These are phyloP conservation scores for Biscutella laevigata DNA, from an alignment of 441 rosid species.

Conservation along the genomic window DNA sequence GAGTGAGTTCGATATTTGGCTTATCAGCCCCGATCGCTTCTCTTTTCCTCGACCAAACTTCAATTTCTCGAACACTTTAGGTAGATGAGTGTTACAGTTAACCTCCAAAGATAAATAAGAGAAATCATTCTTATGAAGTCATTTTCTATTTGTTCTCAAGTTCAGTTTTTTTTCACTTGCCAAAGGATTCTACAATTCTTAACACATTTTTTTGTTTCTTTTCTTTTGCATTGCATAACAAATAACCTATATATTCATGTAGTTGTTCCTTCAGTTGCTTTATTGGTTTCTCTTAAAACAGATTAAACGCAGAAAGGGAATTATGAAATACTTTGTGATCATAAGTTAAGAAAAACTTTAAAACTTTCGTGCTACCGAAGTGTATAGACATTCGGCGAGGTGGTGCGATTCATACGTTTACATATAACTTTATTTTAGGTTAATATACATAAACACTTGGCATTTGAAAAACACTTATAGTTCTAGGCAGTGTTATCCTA, in stretches of 20 bases:
- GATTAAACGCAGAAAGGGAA: not conserved
- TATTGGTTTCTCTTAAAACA: not conserved
- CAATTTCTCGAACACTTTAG: too few relatives aligned
- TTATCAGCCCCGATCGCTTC: too few relatives aligned
- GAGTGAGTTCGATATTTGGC: too few relatives aligned
- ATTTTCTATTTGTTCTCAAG: not conserved
- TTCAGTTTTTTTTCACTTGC: not conserved
- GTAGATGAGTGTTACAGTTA: too few relatives aligned
- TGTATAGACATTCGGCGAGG: not conserved
- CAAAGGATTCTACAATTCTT: not conserved
- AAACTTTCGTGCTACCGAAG: not conserved
- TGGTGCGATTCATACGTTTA: not conserved
- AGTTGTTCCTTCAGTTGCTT: not conserved
- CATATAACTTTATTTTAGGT: constrained; percentile 13
- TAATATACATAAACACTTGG: not conserved
- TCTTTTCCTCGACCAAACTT: too few relatives aligned
- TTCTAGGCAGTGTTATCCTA: not conserved
- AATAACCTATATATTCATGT: not conserved
- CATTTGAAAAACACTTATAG: not conserved
- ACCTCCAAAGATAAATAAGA: too few relatives aligned
- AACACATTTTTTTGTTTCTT: not conserved
- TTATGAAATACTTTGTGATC: not conserved
- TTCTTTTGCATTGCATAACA: not conserved
- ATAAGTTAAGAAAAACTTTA: not conserved
- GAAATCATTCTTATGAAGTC: not conserved